Evolutionary conservation across 371 early-diverging fungal genomes (phyloP), one percentile per base, ranked within the genome.

Genomic region (Funneliformis caledonium): DNA sequence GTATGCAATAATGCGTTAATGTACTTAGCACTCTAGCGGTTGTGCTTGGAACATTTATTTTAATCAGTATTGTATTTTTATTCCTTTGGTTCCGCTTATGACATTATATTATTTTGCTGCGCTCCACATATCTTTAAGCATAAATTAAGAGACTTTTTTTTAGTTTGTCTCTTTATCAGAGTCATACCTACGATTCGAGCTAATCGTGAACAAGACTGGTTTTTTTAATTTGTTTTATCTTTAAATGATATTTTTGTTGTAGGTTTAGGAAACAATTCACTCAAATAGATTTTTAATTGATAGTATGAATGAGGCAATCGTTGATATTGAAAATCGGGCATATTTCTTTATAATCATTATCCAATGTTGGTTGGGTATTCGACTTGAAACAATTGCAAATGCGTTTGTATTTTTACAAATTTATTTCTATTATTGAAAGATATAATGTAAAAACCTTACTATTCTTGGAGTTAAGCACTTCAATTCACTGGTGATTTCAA

Each of bases 281-380:
- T 3, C 37, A 3, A 37, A 43, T 74, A 31, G 1, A 47, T 64
- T 64, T 31, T 12, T 10, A 43, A 37, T 16, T 48, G 16, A 42
- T 16, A 56, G 80, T 76, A 50, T 64, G 88, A 65, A 90, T 89
- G n/a, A 82, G 89, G 64, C 82, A 86, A 45, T 83, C 84, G 26
- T 92, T 26, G 92, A 94, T 83, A 83, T 82, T 68, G 88, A 95
- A 83, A 89, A 92, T 75, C 84, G 94, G 6, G 90, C 95, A 4
- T 94, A 87, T 80, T 94, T 91, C 76, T 88, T 88, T 72, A 76
- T 89, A 33, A 94, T 96, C 93, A 88, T 88, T 26, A 88, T 89
- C 69, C 95, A 95, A 85, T 91, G 95, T 50, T 96, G 96, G 97
- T 88, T 96, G 45, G 89, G 89, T 77, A 81, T 94, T 22, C 92